Conservation (phyloP, 805 yeast species). For the Starmerella cellae region DNA sequence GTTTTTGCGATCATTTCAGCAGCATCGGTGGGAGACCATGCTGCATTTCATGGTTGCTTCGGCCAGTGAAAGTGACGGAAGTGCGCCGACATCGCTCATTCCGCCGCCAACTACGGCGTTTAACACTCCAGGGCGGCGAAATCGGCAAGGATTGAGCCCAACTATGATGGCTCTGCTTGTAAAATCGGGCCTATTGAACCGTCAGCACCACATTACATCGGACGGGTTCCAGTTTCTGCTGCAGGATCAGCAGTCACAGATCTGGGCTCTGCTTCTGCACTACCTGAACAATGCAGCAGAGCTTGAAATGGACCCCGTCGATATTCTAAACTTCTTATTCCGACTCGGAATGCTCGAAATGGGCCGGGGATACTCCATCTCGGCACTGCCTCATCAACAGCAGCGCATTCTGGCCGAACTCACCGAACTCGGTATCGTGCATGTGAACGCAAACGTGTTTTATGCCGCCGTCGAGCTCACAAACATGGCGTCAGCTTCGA, state of each 20-base stretch:
- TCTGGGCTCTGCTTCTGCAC: constrained; percentile 83
- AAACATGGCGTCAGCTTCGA: constrained; percentile 39
- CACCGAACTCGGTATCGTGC: constrained; percentile 81
- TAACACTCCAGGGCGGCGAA: not conserved
- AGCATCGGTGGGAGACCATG: constrained; percentile 85
- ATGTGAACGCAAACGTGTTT: constrained; percentile 32
- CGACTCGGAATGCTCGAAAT: constrained; percentile 85
- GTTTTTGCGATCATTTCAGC: constrained; percentile 66
- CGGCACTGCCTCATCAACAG: constrained; percentile 66
- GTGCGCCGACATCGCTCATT: constrained; percentile 28
- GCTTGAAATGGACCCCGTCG: constrained; percentile 87
- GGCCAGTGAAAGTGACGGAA: constrained; percentile 23
- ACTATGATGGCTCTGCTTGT: constrained; percentile 55
- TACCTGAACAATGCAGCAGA: constrained; percentile 75
- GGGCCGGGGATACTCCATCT: constrained; percentile 70
- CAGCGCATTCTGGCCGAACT: constrained; percentile 75
- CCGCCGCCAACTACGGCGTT: not conserved
- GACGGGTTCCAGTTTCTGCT: constrained; percentile 86
- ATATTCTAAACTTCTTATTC: constrained; percentile 83
- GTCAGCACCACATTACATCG: constrained; percentile 49
- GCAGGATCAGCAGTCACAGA: constrained; percentile 86
- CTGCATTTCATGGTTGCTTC: constrained; percentile 97
- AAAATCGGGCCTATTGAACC: constrained; percentile 82
- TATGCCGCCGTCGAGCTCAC: constrained; percentile 19
- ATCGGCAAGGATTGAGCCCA: constrained; percentile 4